Percentiles rank a stretch among this genome's conserved stretches.
These are phyloP conservation scores for Lentinula guzmanii DNA, from an alignment of 768 basidiomycete species.

Conservation along the genomic window DNA sequence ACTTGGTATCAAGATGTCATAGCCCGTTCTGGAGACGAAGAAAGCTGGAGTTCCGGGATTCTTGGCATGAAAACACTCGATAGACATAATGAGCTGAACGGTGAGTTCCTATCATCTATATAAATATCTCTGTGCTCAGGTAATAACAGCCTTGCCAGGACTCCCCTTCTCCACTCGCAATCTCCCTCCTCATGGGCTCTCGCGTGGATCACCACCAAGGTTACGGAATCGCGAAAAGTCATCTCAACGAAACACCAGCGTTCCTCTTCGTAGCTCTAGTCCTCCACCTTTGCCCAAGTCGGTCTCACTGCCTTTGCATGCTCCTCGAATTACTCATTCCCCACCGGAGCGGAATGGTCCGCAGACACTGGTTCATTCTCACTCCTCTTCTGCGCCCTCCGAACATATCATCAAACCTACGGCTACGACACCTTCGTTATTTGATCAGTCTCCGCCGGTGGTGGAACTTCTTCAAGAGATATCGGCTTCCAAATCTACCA, in stretches of 20 bases:
- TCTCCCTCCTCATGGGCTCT: constrained; percentile 33
- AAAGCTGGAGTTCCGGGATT: constrained; percentile 75
- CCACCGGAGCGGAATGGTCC: constrained; percentile 22
- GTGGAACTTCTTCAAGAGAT: constrained; percentile 76
- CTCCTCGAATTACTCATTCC: constrained; percentile 37
- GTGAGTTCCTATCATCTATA: constrained; percentile 29
- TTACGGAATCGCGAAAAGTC: constrained; percentile 53
- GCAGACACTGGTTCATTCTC: constrained; percentile 19
- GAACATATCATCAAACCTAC: constrained; percentile 16
- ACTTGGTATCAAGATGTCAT: constrained; percentile 74
- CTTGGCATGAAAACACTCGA: constrained; percentile 71
- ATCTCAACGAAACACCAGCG: constrained; percentile 29
- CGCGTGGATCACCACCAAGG: constrained; percentile 47
- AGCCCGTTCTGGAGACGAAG: constrained; percentile 57
- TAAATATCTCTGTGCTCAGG: constrained; percentile 4
- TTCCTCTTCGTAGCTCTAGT: constrained; percentile 55
- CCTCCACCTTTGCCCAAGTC: constrained; percentile 85
- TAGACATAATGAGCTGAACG: constrained; percentile 58
- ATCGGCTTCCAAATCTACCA: constrained; percentile 48
- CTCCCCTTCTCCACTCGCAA: constrained; percentile 47
- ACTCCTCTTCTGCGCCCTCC: constrained; percentile 10
- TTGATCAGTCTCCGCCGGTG: constrained; percentile 66
- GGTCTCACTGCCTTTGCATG: constrained; percentile 71
- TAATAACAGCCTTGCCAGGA: constrained; percentile 23
- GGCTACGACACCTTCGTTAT: constrained; percentile 30